Evolutionary conservation across 2,329 filamentous ascomycete genomes (phyloP).

Genomic region (Xylaria polymorpha): DNA sequence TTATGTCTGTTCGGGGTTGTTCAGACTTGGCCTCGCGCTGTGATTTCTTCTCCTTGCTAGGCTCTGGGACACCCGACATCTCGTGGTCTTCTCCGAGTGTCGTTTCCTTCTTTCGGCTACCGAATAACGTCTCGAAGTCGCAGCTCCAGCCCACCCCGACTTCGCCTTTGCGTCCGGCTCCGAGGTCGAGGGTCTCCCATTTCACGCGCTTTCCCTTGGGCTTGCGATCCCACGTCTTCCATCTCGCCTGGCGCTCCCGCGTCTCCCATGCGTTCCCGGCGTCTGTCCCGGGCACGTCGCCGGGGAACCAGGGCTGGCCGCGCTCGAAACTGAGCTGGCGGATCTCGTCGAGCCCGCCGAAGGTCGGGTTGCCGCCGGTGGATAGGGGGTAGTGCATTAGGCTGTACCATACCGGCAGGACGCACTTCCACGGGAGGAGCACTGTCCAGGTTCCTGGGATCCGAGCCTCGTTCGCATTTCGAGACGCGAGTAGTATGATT

Average conservation of each 20-base stretch:
- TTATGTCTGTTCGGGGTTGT: slow-evolving; percentile 45
- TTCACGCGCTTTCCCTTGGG: slow-evolving; percentile 85
- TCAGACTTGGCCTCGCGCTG: slow-evolving; percentile 19
- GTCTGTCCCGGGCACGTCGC: slow-evolving; percentile 81
- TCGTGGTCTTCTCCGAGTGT: slow-evolving; percentile 33
- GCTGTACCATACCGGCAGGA: slow-evolving; percentile 85
- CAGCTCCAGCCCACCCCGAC: slow-evolving; percentile 84
- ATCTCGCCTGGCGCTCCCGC: slow-evolving; percentile 69
- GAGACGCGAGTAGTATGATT: slow-evolving; percentile 74
- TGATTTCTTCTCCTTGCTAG: slow-evolving; percentile 22
- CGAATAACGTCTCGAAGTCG: slow-evolving; percentile 81
- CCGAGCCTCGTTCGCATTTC: slow-evolving; percentile 59
- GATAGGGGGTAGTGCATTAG: slow-evolving; percentile 85
- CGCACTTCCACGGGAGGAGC: slow-evolving; percentile 90
- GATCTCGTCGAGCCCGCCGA: slow-evolving; percentile 83
- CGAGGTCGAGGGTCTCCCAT: slow-evolving; percentile 80
- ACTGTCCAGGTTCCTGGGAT: slow-evolving; percentile 82
- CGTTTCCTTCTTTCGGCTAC: slow-evolving; percentile 38
- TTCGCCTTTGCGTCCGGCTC: slow-evolving; percentile 80
- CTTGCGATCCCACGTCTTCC: slow-evolving; percentile 76
- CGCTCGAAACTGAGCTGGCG: slow-evolving; percentile 86
- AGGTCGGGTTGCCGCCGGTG: slow-evolving; percentile 81
- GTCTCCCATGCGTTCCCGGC: slow-evolving; percentile 84
- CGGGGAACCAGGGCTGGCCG: slow-evolving; percentile 83
- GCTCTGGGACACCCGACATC: slow-evolving; percentile 13